A percentile compares a stretch with the other conserved stretches of the same genome.
Evolutionary conservation across 352 stramenopile species (phyloP).

Genomic region (Pythium monospermum): DNA sequence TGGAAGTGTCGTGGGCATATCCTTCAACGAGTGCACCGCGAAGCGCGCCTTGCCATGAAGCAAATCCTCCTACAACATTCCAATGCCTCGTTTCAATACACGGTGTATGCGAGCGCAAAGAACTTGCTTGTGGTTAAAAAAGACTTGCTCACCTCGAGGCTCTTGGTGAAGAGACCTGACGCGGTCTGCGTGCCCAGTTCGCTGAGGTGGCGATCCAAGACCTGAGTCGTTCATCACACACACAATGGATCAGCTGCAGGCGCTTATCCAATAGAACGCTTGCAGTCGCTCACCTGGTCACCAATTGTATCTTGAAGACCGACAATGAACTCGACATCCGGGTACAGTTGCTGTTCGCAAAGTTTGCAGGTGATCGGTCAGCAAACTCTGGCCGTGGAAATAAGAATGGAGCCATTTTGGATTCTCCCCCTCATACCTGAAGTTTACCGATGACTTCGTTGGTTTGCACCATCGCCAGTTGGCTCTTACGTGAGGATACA

Average conservation of each 20-base stretch:
- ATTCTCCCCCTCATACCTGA: constrained; percentile 35
- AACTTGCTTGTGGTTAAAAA: no score
- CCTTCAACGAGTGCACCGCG: constrained; percentile 88
- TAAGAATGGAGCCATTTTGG: no score
- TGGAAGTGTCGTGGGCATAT: constrained; percentile 84
- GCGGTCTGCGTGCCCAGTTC: constrained; percentile 62
- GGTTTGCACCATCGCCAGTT: constrained; percentile 86
- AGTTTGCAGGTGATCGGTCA: not conserved
- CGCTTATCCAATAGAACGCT: no score
- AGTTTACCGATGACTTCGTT: constrained; percentile 81
- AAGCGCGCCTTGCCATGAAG: constrained; percentile 60
- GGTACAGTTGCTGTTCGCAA: constrained; percentile 35
- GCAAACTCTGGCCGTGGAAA: no score
- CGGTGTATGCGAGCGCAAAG: no score
- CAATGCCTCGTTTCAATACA: no score
- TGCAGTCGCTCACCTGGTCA: constrained; percentile 76
- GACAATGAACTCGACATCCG: constrained; percentile 70
- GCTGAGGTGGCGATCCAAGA: constrained; percentile 72
- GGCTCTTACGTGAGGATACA: constrained; percentile 84
- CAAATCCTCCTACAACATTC: constrained; percentile 43
- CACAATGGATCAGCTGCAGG: no score
- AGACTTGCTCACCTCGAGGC: constrained; percentile 65
- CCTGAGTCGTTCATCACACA: no score
- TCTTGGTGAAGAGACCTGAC: constrained; percentile 87
- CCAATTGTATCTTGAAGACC: constrained; percentile 77